phyloP scores from a whole-genome alignment of 805 yeast species.

The Monosporozyma aerobia region DNA sequence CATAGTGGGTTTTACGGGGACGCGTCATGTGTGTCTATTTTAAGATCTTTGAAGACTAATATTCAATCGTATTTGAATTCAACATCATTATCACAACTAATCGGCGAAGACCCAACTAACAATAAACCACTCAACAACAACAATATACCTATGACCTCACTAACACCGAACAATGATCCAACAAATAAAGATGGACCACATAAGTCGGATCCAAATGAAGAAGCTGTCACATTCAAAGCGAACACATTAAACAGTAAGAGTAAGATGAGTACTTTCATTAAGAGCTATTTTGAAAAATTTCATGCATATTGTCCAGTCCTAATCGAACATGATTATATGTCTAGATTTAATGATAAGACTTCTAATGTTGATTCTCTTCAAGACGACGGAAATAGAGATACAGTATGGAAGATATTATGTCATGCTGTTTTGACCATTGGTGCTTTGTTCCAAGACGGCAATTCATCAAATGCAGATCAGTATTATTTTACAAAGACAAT shows the following conservation, averaged over 20 bases:
- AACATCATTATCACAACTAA: neutral
- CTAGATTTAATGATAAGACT: conserved; percentile 16
- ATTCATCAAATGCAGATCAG: conserved; percentile 39
- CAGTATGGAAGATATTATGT: conserved; percentile 43
- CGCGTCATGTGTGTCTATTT: conserved; percentile 49
- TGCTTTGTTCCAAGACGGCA: conserved; percentile 56
- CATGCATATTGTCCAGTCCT: conserved; percentile 57
- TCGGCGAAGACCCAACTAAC: neutral
- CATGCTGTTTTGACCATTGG: conserved; percentile 59
- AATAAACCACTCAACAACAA: neutral
- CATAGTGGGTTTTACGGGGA: conserved; percentile 59
- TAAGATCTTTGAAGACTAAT: conserved; percentile 34
- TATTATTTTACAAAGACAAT: conserved; percentile 49
- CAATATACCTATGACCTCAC: neutral
- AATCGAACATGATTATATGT: conserved; percentile 44
- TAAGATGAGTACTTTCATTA: conserved; percentile 29
- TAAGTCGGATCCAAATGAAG: neutral
- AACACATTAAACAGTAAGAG: conserved; percentile 2
- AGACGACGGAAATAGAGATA: conserved; percentile 11
- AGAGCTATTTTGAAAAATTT: conserved; percentile 47
- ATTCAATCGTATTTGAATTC: neutral
- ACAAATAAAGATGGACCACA: neutral
- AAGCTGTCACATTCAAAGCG: neutral
- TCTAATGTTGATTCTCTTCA: neutral
- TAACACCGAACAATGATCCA: neutral